These are phyloP conservation scores for Juglanconis sp. DNA, from an alignment of 2,329 filamentous ascomycete genomes.

Conservation along the genomic window DNA sequence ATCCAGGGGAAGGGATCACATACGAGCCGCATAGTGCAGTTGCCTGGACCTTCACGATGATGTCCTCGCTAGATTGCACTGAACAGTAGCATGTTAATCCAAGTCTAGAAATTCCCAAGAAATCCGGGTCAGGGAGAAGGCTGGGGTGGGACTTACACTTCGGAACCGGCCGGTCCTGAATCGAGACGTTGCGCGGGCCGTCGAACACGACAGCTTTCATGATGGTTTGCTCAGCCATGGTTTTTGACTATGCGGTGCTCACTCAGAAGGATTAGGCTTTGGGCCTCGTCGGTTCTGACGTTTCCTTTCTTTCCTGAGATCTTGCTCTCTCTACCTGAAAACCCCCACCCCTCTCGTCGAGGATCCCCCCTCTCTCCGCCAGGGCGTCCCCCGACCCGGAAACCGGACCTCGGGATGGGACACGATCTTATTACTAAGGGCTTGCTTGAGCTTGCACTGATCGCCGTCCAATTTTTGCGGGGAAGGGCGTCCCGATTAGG, in stretches of 20 bases:
- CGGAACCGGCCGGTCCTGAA: constrained; percentile 79
- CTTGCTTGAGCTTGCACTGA: neutral
- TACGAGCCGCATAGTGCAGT: constrained; percentile 87
- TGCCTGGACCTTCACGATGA: constrained; percentile 79
- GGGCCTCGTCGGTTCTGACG: no score
- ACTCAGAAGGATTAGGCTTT: neutral
- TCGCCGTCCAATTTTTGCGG: neutral
- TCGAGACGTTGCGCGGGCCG: constrained; percentile 67
- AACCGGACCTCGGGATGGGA: neutral
- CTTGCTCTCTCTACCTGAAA: neutral
- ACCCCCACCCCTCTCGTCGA: no score
- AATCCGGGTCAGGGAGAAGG: constrained; percentile 17
- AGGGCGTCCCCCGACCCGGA: neutral
- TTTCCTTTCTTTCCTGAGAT: neutral
- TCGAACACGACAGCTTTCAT: constrained; percentile 93
- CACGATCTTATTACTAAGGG: neutral
- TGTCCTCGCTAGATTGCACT: constrained; percentile 68
- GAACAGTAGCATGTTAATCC: constrained; percentile 17
- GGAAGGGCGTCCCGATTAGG: neutral
- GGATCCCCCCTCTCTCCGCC: neutral
- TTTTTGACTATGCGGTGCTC: neutral
- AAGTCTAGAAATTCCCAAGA: no score
- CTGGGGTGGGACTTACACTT: constrained; percentile 40
- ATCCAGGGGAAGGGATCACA: constrained; percentile 28
- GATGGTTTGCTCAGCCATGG: constrained; percentile 47